Conservation (phyloP, 306 rosid species). For the Lathyrus aphaca region DNA sequence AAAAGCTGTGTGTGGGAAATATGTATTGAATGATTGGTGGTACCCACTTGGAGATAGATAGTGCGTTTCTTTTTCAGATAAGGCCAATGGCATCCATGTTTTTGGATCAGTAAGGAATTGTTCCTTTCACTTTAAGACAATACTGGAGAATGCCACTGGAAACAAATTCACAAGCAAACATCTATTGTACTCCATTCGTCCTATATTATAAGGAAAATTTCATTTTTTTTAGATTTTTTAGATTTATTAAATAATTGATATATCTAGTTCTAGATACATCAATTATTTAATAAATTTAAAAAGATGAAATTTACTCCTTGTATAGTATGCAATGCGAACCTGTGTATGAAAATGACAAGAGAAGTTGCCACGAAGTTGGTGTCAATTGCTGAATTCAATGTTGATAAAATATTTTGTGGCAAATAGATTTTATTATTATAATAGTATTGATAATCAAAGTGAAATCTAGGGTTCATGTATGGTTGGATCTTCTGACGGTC, state of each 20-base stretch:
- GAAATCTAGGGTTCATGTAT: not conserved
- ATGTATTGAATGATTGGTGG: conserved; percentile 13
- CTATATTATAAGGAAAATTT: no score
- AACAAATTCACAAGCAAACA: not conserved
- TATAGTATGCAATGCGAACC: no score
- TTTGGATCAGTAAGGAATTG: not conserved
- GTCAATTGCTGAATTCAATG: not conserved
- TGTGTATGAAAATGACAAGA: not conserved
- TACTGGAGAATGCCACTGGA: not conserved
- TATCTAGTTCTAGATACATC: no score
- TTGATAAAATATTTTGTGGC: conserved; percentile 6
- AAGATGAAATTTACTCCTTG: no score
- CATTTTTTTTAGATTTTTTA: no score
- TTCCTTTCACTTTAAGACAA: not conserved
- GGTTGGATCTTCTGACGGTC: not conserved
- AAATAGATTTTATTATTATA: not conserved
- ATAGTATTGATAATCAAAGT: not conserved
- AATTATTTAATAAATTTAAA: no score
- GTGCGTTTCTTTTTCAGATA: not conserved
- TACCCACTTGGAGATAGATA: conserved; percentile 13
- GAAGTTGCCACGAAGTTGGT: not conserved
- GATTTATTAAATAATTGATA: no score
- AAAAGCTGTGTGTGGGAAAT: not conserved
- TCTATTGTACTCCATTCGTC: no score
- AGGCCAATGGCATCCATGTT: not conserved